These are phyloP conservation scores for Fusarium longipes DNA, from an alignment of 2,329 filamentous ascomycete species.

Conservation along the genomic window DNA sequence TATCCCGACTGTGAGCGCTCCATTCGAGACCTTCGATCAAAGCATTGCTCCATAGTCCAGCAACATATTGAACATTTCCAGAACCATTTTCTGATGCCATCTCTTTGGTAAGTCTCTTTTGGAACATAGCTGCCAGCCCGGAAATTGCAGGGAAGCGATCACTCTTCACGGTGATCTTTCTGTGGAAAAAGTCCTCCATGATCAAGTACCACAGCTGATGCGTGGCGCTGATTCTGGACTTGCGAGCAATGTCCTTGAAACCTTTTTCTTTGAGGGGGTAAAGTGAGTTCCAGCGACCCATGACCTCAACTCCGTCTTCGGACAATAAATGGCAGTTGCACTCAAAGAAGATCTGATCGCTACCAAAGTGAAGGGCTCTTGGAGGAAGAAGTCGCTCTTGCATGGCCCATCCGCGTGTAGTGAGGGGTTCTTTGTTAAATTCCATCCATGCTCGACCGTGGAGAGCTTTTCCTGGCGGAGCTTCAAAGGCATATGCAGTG, in stretches of 20 bases:
- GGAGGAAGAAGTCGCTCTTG: conserved; percentile 24
- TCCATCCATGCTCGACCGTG: neutral
- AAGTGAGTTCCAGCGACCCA: conserved; percentile 9
- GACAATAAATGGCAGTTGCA: conserved; percentile 20
- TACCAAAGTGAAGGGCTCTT: conserved; percentile 13
- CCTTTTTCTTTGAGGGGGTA: neutral
- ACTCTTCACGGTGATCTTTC: neutral
- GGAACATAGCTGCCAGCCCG: neutral
- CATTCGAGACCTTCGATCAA: neutral
- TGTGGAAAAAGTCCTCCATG: neutral
- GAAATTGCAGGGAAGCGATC: neutral
- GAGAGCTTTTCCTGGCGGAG: fast-evolving
- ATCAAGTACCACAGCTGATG: conserved; percentile 1
- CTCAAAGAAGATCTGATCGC: conserved; percentile 17
- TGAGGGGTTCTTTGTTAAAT: conserved; percentile 1
- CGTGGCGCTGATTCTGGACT: neutral
- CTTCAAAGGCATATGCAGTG: neutral
- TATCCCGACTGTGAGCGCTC: neutral
- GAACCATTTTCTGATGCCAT: neutral
- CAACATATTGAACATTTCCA: neutral
- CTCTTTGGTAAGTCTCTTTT: neutral
- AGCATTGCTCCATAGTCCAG: conserved; percentile 1
- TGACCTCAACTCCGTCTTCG: conserved; percentile 10
- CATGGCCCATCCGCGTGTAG: conserved; percentile 11
- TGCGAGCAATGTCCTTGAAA: neutral